Evolutionary conservation across 305 asterid genomes (phyloP).

Genomic region (Plantago coronopus): DNA sequence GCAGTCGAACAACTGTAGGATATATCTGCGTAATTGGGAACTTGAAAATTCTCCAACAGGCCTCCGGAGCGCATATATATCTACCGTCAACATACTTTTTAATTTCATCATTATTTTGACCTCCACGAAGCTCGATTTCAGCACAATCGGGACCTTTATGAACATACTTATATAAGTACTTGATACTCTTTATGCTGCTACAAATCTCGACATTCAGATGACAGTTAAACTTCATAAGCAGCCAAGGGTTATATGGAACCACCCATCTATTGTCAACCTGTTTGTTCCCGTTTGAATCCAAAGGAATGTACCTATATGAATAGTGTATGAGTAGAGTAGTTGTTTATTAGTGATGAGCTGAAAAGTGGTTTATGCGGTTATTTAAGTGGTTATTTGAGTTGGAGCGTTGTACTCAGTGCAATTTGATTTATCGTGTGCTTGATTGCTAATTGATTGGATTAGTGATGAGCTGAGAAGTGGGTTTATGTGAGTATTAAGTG

Average conservation of each 20-base stretch:
- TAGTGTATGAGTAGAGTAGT: too few species aligned
- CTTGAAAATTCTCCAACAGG: not conserved
- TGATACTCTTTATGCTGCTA: not conserved
- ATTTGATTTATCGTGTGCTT: too few species aligned
- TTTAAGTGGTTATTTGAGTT: too few species aligned
- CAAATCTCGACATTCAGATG: conserved; percentile 5
- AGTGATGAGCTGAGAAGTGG: too few species aligned
- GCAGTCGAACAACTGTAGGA: not conserved
- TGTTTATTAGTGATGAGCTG: too few species aligned
- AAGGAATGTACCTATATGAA: too few species aligned
- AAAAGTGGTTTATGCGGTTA: too few species aligned
- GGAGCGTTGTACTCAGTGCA: too few species aligned
- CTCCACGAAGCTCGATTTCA: not conserved
- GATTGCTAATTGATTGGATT: too few species aligned
- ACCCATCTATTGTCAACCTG: not conserved
- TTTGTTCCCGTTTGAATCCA: not conserved
- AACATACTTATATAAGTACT: not conserved
- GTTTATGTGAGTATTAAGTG: too few species aligned
- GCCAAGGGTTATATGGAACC: conserved; percentile 3
- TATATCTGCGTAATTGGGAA: not conserved
- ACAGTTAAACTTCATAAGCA: not conserved
- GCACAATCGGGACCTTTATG: conserved; percentile 2
- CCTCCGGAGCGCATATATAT: conserved; percentile 2
- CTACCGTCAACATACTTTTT: not conserved
- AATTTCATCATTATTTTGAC: not conserved